These are phyloP conservation scores for Parathielavia appendiculata DNA, from an alignment of 495 filamentous ascomycete species.

Conservation along the genomic window DNA sequence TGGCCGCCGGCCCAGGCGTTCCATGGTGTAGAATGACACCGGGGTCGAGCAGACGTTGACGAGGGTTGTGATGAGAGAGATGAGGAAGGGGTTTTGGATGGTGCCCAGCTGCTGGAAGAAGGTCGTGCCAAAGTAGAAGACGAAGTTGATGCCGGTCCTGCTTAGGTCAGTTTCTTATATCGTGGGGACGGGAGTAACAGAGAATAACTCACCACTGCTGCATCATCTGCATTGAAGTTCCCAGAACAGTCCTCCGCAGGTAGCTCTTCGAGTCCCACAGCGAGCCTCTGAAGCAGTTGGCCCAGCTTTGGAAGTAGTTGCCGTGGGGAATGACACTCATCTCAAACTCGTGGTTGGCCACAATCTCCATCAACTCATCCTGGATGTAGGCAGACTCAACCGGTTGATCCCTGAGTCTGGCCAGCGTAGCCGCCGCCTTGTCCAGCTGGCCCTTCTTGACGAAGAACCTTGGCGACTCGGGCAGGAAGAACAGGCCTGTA, in stretches of 20 bases:
- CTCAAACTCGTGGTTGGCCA: constrained; percentile 77
- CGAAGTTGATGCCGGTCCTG: constrained; percentile 71
- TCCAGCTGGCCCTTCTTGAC: constrained; percentile 66
- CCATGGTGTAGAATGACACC: constrained; percentile 74
- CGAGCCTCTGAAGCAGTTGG: constrained; percentile 57
- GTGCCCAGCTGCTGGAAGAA: constrained; percentile 72
- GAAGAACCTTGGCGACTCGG: constrained; percentile 74
- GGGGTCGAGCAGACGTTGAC: constrained; percentile 81
- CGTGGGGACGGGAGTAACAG: background rate
- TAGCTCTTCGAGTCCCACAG: constrained; percentile 49
- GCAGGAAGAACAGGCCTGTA: constrained; percentile 54
- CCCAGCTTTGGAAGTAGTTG: constrained; percentile 59
- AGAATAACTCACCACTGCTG: constrained; percentile 48
- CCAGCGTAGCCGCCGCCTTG: constrained; percentile 54
- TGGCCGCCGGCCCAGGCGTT: constrained; percentile 69
- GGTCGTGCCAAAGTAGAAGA: constrained; percentile 81
- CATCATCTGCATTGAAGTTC: constrained; percentile 67
- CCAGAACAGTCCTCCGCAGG: constrained; percentile 67
- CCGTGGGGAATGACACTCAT: constrained; percentile 55
- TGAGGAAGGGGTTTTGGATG: constrained; percentile 71
- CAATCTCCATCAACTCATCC: constrained; percentile 71
- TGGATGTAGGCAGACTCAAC: constrained; percentile 56
- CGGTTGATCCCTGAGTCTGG: constrained; percentile 62
- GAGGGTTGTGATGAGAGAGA: constrained; percentile 70
- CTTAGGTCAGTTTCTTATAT: background rate